Conservation (phyloP, 306 rosid species). For the Gleditsia sinensis region DNA sequence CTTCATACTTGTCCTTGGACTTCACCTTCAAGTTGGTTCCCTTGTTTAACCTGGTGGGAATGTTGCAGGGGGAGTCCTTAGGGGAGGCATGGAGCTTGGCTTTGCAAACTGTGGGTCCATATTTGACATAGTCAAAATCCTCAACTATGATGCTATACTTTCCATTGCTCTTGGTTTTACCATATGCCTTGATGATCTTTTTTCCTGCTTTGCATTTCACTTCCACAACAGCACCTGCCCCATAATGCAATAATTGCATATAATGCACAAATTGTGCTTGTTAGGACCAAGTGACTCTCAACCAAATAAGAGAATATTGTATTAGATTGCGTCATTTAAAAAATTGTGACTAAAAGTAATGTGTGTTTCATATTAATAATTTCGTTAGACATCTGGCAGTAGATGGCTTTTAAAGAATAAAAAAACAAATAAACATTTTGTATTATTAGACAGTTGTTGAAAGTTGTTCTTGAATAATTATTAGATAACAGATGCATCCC, state of each 20-base stretch:
- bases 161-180: constrained; percentile 67
- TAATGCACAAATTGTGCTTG: background rate
- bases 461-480: background rate
- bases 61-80: constrained; percentile 57
- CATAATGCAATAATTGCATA: background rate
- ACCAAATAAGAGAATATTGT: background rate
- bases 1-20: constrained; percentile 51
- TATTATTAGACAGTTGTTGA: background rate
- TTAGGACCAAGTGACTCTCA: background rate
- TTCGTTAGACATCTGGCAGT: too few relatives aligned
- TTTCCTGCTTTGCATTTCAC: constrained; percentile 54
- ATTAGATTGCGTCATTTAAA: too few relatives aligned
- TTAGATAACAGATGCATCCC: too few relatives aligned
- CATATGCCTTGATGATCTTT: constrained; percentile 54
- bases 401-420: too few relatives aligned
- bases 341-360: too few relatives aligned
- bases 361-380: too few relatives aligned
- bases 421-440: background rate
- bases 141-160: constrained; percentile 53
- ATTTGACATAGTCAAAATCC: constrained; percentile 49
- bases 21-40: constrained; percentile 54
- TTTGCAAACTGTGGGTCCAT: constrained; percentile 48
- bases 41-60: constrained; percentile 48
- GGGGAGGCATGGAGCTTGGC: constrained; percentile 68
- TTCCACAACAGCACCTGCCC: constrained; percentile 65